Percentiles rank a stretch among this genome's conserved stretches.
Conservation (phyloP, 176 grass and related monocot genomes). For the Aegilops speltoides region DNA sequence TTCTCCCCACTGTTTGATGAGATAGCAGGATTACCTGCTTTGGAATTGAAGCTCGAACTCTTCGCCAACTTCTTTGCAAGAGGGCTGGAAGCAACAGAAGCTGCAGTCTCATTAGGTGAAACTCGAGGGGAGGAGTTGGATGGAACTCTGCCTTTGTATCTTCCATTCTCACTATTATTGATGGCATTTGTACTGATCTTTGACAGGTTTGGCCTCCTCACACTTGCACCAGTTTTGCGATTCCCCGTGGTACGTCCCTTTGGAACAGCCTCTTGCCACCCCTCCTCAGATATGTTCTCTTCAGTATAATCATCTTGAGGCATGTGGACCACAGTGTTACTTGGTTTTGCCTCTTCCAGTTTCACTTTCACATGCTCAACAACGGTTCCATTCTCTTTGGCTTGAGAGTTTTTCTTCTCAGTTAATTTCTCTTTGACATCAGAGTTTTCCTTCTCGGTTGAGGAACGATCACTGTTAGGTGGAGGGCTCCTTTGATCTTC, state of each 20-base stretch:
- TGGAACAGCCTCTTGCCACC: constrained; percentile 92
- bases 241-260: constrained; percentile 62
- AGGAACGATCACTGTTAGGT: constrained; percentile 46
- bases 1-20: constrained; percentile 53
- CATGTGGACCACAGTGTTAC: constrained; percentile 39
- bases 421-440: constrained; percentile 63
- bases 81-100: constrained; percentile 43
- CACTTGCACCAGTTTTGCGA: constrained; percentile 59
- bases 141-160: constrained; percentile 58
- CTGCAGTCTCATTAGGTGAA: constrained; percentile 48
- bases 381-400: constrained; percentile 61
- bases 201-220: constrained; percentile 67
- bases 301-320: constrained; percentile 59
- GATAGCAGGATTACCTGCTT: constrained; percentile 40
- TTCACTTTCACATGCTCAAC: constrained; percentile 56
- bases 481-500: constrained; percentile 56
- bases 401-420: constrained; percentile 53
- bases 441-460: constrained; percentile 41
- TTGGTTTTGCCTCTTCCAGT: constrained; percentile 58
- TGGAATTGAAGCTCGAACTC: constrained; percentile 68
- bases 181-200: constrained; percentile 77
- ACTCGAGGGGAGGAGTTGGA: constrained; percentile 57
- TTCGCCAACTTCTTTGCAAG: constrained; percentile 83
- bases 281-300: constrained; percentile 71
- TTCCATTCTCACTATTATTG: constrained; percentile 66